Conservation (phyloP, 2,329 filamentous ascomycete species). For the Monosporascus sp. region DNA sequence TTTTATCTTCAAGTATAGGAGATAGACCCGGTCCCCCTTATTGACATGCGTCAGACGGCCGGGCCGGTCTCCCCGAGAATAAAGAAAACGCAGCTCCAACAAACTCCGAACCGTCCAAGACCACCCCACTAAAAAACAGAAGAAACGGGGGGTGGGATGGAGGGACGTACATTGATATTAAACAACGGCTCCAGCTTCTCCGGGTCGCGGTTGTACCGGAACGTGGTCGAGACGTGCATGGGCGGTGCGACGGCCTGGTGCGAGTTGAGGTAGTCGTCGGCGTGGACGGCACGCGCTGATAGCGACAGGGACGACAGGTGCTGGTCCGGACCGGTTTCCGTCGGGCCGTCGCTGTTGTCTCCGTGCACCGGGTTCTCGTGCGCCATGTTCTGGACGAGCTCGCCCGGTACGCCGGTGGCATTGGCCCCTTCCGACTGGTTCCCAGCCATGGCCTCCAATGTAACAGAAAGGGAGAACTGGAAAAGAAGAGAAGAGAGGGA, state of each 20-base stretch:
- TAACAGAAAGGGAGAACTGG: too few relatives aligned
- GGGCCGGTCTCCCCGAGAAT: not conserved
- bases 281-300: conserved; percentile 72
- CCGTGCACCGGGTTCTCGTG: conserved; percentile 9
- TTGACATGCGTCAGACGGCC: too few relatives aligned
- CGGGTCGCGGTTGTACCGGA: conserved; percentile 71
- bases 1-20: too few relatives aligned
- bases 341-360: conserved; percentile 5
- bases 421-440: not conserved
- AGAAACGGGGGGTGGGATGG: not conserved
- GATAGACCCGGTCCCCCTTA: too few relatives aligned
- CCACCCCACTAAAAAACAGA: not conserved
- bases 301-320: conserved; percentile 42
- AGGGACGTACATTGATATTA: conserved; percentile 50
- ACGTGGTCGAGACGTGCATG: conserved; percentile 88
- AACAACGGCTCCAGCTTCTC: conserved; percentile 50
- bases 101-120: not conserved
- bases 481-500: too few relatives aligned
- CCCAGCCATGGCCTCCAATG: not conserved
- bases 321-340: conserved; percentile 24
- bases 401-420: too few relatives aligned
- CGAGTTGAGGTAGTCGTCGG: conserved; percentile 70
- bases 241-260: conserved; percentile 80
- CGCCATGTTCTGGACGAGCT: not conserved
- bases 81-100: not conserved